phyloP scores from a whole-genome alignment of 257 asterid genomes.

The Avicennia marina region DNA sequence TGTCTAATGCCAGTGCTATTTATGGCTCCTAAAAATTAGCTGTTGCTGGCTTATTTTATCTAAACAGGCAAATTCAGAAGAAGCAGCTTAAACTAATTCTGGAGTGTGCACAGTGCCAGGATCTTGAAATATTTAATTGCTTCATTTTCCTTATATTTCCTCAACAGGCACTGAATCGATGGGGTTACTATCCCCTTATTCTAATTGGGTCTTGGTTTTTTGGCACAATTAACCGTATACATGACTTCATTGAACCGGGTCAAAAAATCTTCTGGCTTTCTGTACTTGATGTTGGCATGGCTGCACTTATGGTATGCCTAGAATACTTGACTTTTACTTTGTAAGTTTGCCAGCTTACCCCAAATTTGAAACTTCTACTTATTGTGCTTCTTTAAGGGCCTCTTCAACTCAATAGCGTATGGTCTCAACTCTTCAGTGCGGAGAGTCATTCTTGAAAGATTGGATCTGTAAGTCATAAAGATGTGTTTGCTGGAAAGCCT shows the following conservation, averaged over 20 bases:
- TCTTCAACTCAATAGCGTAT: constrained; percentile 91
- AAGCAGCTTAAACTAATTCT: no score
- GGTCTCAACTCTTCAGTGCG: constrained; percentile 96
- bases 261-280: constrained; percentile 98
- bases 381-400: constrained; percentile 54
- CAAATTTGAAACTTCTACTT: constrained; percentile 6
- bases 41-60: no score
- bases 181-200: constrained; percentile 99
- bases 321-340: constrained; percentile 24
- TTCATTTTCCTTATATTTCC: background rate
- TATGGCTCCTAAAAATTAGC: no score
- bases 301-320: constrained; percentile 99
- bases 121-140: background rate
- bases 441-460: constrained; percentile 76
- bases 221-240: constrained; percentile 95
- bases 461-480: constrained; percentile 75
- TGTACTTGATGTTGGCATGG: constrained; percentile 92
- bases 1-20: no score
- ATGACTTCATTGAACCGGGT: constrained; percentile 83
- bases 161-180: constrained; percentile 78
- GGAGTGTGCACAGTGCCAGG: background rate
- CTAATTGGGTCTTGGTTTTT: constrained; percentile 96
- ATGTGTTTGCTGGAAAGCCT: background rate
- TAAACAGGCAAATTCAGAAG: no score
- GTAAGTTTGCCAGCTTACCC: background rate